Evolutionary conservation across 768 basidiomycete genomes (phyloP).

Genomic region (Suillus luteus): DNA sequence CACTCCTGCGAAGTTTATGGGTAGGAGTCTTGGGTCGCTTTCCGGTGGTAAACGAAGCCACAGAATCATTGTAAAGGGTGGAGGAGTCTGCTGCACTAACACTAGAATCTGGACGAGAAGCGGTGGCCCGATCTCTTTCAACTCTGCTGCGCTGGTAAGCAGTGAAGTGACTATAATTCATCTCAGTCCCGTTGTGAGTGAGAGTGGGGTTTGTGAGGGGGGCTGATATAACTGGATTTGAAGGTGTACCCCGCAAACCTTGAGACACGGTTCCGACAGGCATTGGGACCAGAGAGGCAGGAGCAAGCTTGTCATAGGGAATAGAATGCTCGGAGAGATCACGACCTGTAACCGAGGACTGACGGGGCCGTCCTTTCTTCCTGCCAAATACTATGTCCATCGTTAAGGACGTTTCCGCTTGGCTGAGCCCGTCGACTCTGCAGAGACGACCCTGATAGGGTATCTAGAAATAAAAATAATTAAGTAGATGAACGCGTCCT

Average conservation of each 20-base stretch:
- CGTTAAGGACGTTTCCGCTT: not conserved
- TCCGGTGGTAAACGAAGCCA: slow-evolving; percentile 37
- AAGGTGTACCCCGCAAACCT: slow-evolving; percentile 44
- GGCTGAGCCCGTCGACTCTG: slow-evolving; percentile 3
- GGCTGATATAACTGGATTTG: slow-evolving; percentile 59
- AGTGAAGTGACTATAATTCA: slow-evolving; percentile 51
- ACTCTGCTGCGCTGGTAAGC: slow-evolving; percentile 49
- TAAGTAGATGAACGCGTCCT: slow-evolving; percentile 6
- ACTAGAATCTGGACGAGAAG: slow-evolving; percentile 51
- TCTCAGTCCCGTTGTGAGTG: slow-evolving; percentile 68
- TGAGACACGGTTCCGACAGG: slow-evolving; percentile 58
- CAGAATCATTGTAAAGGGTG: slow-evolving; percentile 56
- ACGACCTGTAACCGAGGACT: slow-evolving; percentile 59
- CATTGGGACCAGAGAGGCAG: slow-evolving; percentile 59
- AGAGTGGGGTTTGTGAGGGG: slow-evolving; percentile 84
- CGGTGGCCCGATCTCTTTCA: slow-evolving; percentile 53
- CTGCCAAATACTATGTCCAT: slow-evolving; percentile 74
- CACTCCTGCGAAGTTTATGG: slow-evolving; percentile 48
- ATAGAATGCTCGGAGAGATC: slow-evolving; percentile 68
- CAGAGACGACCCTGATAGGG: not conserved
- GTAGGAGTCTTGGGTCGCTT: slow-evolving; percentile 38
- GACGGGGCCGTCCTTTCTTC: slow-evolving; percentile 59
- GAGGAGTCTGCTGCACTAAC: slow-evolving; percentile 59
- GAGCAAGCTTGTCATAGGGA: slow-evolving; percentile 69
- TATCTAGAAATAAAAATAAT: slow-evolving; percentile 9